phyloP scores from a whole-genome alignment of 371 early-diverging fungal species.

The Mucor velutinosus region DNA sequence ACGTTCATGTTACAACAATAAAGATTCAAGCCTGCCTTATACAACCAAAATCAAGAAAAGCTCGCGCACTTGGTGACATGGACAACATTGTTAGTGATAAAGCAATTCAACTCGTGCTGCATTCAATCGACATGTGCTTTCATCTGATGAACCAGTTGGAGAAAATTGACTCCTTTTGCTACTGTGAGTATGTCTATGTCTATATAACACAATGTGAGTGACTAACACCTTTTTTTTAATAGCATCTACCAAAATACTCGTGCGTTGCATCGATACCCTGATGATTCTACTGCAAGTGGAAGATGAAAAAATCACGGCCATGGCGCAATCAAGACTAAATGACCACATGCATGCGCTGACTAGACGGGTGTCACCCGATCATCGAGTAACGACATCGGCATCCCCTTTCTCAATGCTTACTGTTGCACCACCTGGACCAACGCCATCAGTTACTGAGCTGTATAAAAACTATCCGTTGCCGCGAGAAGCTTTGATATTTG shows the following conservation, averaged over 20 bases:
- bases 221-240: background rate
- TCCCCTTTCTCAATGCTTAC: constrained; percentile 6
- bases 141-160: constrained; percentile 4
- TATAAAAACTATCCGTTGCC: constrained; percentile 28
- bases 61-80: background rate
- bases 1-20: constrained; percentile 2
- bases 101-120: constrained; percentile 3
- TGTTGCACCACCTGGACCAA: background rate
- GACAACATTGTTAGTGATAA: constrained; percentile 6
- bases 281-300: constrained; percentile 1
- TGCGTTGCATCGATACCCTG: constrained; percentile 18
- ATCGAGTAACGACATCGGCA: constrained; percentile 5
- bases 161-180: background rate
- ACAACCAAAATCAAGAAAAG: background rate
- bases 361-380: constrained; percentile 1
- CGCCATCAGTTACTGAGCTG: constrained; percentile 5
- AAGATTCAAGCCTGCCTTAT: constrained; percentile 10
- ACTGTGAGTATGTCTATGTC: constrained; percentile 11
- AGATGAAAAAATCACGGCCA: background rate
- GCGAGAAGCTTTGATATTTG: constrained; percentile 16
- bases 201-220: background rate
- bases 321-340: constrained; percentile 4
- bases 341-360: constrained; percentile 11
- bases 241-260: constrained; percentile 12
- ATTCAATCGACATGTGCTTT: constrained; percentile 8